Evolutionary conservation across 768 basidiomycete genomes (phyloP).

Genomic region (Pleurotus giganteus): DNA sequence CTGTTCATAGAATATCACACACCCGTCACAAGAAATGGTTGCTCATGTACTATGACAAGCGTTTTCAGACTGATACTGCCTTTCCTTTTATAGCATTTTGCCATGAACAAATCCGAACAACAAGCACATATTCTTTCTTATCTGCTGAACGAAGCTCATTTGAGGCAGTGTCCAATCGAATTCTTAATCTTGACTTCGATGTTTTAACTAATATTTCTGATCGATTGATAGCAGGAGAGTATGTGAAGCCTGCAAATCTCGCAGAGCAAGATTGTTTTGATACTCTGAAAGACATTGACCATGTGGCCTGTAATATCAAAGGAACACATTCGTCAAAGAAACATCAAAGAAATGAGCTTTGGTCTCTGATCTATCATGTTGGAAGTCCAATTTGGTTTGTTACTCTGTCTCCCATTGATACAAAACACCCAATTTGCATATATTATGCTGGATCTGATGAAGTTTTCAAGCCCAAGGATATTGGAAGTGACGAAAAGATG

Average conservation of each 20-base stretch:
- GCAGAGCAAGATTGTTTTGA: conserved; percentile 33
- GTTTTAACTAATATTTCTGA: neutral
- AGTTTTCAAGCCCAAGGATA: too few relatives aligned
- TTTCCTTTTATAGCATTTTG: conserved; percentile 27
- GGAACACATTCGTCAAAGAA: conserved; percentile 19
- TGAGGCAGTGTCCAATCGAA: conserved; percentile 18
- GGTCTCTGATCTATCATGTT: conserved; percentile 16
- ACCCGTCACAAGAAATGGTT: conserved; percentile 23
- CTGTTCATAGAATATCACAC: conserved; percentile 13
- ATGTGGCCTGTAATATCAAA: conserved; percentile 27
- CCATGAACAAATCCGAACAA: conserved; percentile 27
- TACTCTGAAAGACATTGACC: conserved; percentile 31
- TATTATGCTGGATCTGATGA: conserved; percentile 21
- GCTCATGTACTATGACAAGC: conserved; percentile 29
- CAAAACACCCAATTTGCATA: conserved; percentile 13
- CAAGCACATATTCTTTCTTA: conserved; percentile 22
- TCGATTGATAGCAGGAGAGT: neutral
- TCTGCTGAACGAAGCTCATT: conserved; percentile 25
- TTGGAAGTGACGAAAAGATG: conserved; percentile 15
- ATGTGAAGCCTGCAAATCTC: conserved; percentile 22
- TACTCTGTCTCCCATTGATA: neutral
- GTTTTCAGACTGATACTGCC: conserved; percentile 24
- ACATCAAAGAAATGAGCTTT: neutral
- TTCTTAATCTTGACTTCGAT: conserved; percentile 23
- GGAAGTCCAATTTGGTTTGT: conserved; percentile 19